Base-by-base conservation (phyloP, 2,329 filamentous ascomycete genomes). In the Plectosphaerella cucumerina region DNA sequence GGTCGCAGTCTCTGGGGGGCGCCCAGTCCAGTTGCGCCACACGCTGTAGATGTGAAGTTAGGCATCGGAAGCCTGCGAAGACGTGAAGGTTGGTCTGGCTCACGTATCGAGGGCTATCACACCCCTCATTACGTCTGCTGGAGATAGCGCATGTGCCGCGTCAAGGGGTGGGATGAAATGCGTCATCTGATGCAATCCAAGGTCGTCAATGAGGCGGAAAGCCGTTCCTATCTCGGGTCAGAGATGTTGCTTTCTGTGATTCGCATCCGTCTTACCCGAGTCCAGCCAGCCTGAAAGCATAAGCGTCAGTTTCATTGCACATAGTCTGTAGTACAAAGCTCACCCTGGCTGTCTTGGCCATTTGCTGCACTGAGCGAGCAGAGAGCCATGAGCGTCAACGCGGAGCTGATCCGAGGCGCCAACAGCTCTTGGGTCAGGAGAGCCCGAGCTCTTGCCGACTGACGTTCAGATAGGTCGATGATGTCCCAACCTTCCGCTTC, bases 331-430 rank as follows among this genome's bases (percentile, higher is more conserved):
- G 14, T n/a, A 3, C 9, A n/a, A n/a, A n/a, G 8, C 17, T 37
- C 35, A 37, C 35, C 35, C 17, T 37, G 35, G 35, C 17, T 37
- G 14, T 37, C 35, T 18, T 37, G 15, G 6, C 15, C 35, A 17
- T 18, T 37, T 37, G 35, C 35, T 20, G 14, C 15, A 34, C 15
- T 18, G 21, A 44, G 33, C 20, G 21, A n/a, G 14, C n/a, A 20
- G 37, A 43, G 39, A 4, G 42, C 41, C 12, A 49, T 44, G 9
- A 49, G 47, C 17, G 47, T 35, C 37, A 49, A 15, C 15, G 44
- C 41, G 14, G 47, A 43, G 15, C 47, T 49, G 11, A 49, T 18
- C 6, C 34, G 42, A 20, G 47, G 47, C 11, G n/a, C 10, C 5
- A 31, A 21, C 23, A 49, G 23, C 22, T 49, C 47, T 9, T 22